These are phyloP conservation scores for Acacia crassicarpa DNA, from an alignment of 306 rosid species.

Conservation along the genomic window DNA sequence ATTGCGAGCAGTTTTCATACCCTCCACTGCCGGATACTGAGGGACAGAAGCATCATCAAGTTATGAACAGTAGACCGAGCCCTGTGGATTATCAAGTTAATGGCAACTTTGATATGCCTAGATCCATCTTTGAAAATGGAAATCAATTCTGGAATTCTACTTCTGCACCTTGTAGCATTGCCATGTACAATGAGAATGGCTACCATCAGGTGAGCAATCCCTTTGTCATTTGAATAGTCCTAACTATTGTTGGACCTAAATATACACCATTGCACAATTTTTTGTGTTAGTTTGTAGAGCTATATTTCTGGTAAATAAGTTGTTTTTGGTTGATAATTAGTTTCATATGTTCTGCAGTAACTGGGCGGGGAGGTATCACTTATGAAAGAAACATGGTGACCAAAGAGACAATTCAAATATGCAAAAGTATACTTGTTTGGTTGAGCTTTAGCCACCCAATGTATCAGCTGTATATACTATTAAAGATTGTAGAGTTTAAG, in stretches of 20 bases:
- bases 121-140: constrained; percentile 51
- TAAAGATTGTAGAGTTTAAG: constrained; percentile 39
- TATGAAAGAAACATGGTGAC: constrained; percentile 26
- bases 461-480: constrained; percentile 44
- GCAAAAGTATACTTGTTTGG: constrained; percentile 19
- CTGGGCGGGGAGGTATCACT: constrained; percentile 18
- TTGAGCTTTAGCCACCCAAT: constrained; percentile 11
- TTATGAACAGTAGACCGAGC: constrained; percentile 40
- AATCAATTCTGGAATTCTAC: constrained; percentile 63
- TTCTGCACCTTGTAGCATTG: constrained; percentile 52
- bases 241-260: not conserved
- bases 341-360: constrained; percentile 55
- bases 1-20: constrained; percentile 51
- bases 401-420: constrained; percentile 10
- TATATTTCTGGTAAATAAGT: not conserved
- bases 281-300: constrained; percentile 1
- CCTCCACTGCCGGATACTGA: constrained; percentile 47
- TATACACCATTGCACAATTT: not conserved
- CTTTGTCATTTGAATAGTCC: constrained; percentile 9
- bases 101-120: constrained; percentile 48
- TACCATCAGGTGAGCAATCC: constrained; percentile 51
- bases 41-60: constrained; percentile 36
- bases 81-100: constrained; percentile 54
- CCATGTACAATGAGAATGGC: constrained; percentile 56
- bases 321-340: constrained; percentile 19